These are phyloP conservation scores for Lepidopterella palustris DNA, from an alignment of 495 filamentous ascomycete species.

Conservation along the genomic window DNA sequence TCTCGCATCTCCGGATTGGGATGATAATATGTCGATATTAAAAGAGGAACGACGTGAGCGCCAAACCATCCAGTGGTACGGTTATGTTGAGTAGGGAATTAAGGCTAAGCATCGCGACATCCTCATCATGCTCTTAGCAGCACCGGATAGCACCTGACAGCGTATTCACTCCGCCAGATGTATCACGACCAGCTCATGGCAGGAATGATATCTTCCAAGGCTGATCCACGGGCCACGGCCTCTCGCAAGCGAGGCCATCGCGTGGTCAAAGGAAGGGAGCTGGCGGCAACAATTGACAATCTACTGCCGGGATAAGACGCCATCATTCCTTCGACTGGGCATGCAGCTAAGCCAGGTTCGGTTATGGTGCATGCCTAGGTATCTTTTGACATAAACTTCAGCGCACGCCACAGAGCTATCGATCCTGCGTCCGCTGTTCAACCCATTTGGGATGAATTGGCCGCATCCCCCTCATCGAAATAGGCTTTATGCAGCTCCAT, in stretches of 20 bases:
- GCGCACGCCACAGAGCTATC: background rate
- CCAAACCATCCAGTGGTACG: too few relatives aligned
- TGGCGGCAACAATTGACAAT: background rate
- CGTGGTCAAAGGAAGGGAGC: too few relatives aligned
- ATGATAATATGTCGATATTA: too few relatives aligned
- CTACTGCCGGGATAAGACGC: background rate
- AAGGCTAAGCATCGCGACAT: too few relatives aligned
- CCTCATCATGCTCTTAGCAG: too few relatives aligned
- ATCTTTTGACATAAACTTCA: background rate
- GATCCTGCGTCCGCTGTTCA: too few relatives aligned
- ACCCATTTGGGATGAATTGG: too few relatives aligned
- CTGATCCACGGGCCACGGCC: too few relatives aligned
- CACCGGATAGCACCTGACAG: too few relatives aligned
- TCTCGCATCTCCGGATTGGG: too few relatives aligned
- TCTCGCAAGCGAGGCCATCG: background rate
- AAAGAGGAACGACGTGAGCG: too few relatives aligned
- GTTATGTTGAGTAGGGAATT: too few relatives aligned
- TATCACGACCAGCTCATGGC: background rate
- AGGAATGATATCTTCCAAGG: background rate
- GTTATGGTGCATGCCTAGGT: background rate
- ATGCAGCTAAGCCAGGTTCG: background rate
- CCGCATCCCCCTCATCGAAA: background rate
- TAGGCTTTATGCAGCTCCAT: background rate
- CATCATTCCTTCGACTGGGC: background rate
- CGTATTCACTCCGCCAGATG: background rate